Conservation (phyloP, 2,329 filamentous ascomycete genomes). For the Sporothrix brasiliensis region DNA sequence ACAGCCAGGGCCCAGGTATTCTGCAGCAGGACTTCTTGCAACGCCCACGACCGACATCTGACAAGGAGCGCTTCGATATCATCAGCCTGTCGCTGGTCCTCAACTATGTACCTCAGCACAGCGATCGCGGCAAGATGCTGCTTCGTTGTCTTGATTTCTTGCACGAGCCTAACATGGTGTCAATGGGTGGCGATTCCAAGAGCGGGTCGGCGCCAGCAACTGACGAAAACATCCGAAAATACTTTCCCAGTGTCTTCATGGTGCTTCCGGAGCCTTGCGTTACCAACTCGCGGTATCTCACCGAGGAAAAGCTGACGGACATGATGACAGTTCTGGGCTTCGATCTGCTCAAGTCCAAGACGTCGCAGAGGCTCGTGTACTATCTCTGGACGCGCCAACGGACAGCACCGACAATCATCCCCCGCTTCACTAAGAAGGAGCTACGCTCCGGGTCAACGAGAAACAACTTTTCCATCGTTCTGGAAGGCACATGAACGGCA, state of each 20-base stretch:
- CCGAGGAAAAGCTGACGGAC: slow-evolving; percentile 65
- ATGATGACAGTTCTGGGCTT: slow-evolving; percentile 84
- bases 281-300: slow-evolving; percentile 86
- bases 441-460: slow-evolving; percentile 72
- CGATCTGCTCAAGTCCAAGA: slow-evolving; percentile 64
- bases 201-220: slow-evolving; percentile 19
- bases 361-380: slow-evolving; percentile 82
- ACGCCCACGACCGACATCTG: slow-evolving; percentile 67
- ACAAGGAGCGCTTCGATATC: slow-evolving; percentile 75
- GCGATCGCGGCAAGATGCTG: slow-evolving; percentile 81
- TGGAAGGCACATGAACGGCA: slow-evolving; percentile 47
- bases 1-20: slow-evolving; percentile 82
- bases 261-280: slow-evolving; percentile 89
- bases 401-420: slow-evolving; percentile 35
- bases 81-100: slow-evolving; percentile 90
- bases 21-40: slow-evolving; percentile 93
- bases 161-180: slow-evolving; percentile 41
- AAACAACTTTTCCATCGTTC: slow-evolving; percentile 88
- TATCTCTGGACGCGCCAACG: slow-evolving; percentile 72
- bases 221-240: slow-evolving; percentile 36
- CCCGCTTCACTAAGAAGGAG: slow-evolving; percentile 70
- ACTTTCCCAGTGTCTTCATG: slow-evolving; percentile 76
- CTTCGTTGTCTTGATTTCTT: slow-evolving; percentile 73
- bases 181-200: slow-evolving; percentile 15
- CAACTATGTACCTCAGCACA: slow-evolving; percentile 85